Conservation (phyloP, 73 alveolate genomes). For the Tetrahymena thermophila region DNA sequence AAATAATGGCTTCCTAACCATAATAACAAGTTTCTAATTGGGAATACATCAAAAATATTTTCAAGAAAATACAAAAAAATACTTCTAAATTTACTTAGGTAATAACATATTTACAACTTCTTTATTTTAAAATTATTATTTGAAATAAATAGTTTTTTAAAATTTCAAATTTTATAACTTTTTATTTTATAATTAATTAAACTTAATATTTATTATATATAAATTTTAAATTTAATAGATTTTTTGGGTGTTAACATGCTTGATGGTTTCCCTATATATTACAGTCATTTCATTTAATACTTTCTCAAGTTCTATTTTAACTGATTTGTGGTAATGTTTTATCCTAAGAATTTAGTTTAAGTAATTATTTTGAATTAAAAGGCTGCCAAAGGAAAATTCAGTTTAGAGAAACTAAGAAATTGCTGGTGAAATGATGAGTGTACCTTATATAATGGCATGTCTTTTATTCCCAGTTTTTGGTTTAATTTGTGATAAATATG, state of each 20-base stretch:
- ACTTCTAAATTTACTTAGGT: not conserved
- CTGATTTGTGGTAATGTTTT: slow-evolving; percentile 16
- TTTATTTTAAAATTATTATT: not conserved
- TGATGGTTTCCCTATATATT: slow-evolving; percentile 24
- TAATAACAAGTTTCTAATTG: not conserved
- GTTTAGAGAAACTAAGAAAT: slow-evolving; percentile 21
- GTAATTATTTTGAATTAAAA: not conserved
- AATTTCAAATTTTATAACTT: too few relatives aligned
- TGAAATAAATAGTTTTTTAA: too few relatives aligned
- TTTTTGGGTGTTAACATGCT: slow-evolving; percentile 25
- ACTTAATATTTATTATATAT: too few relatives aligned
- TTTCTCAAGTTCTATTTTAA: slow-evolving; percentile 25
- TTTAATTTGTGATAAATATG: slow-evolving; percentile 20
- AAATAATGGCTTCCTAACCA: not conserved
- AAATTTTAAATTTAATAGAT: not conserved
- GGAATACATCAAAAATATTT: not conserved
- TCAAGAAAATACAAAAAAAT: not conserved
- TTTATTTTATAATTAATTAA: too few relatives aligned
- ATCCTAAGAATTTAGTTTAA: not conserved
- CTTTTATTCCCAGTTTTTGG: slow-evolving; percentile 24
- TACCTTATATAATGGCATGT: slow-evolving; percentile 29
- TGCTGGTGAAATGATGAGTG: slow-evolving; percentile 45
- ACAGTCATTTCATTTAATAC: slow-evolving; percentile 29
- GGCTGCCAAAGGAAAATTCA: slow-evolving; percentile 13
- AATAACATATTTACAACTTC: not conserved